Base-by-base conservation (phyloP, 805 yeast genomes). In the Kodamaea sagamina region DNA sequence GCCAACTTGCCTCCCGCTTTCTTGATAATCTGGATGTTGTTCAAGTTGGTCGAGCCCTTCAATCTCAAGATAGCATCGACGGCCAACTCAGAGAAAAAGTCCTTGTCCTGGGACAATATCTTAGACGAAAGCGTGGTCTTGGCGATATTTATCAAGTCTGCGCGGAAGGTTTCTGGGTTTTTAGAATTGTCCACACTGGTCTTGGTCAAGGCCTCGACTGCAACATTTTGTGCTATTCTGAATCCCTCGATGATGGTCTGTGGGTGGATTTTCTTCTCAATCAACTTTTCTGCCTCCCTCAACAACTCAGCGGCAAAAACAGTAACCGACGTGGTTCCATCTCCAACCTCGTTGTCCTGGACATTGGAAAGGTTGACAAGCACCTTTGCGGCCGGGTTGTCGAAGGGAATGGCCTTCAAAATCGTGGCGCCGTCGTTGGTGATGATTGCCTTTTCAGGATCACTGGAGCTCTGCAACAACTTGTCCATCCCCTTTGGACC, bases 401-500 rank as follows among this genome's bases (percentile, higher is more conserved):
- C 97, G 52, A 93, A 79, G 11, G 98, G 97, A 55, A 93, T 92
- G 1, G 95, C 78, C 58, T 90, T 89, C 51, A 93, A 72, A 51
- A 93, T 93, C 2, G 99, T 93, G 39, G 99, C 99, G 48, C 99
- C 99, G 71, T 93, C 99, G 63, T 93, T 93, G 38, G 99, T 93
- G 28, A 93, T 90, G 59, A 90, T 59, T 2, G 93, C 75, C 43
- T 74, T 75, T 36, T 87, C 88, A 40, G 62, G 55, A 32, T 93
- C 79, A 4, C 89, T 77, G 13, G 96, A 86, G 51, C 95, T 83
- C 59, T 89, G 96, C 49, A 93, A 72, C 50, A 93, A 72, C 64
- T 93, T 93, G 66, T 93, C 99, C 98, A 93, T 92, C 50, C 99
- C 99, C 62, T 93, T 92, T 49, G 99, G 99, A 11, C 99, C 99